Conservation (phyloP, 352 stramenopile species). For the Paralagenidium karlingii region DNA sequence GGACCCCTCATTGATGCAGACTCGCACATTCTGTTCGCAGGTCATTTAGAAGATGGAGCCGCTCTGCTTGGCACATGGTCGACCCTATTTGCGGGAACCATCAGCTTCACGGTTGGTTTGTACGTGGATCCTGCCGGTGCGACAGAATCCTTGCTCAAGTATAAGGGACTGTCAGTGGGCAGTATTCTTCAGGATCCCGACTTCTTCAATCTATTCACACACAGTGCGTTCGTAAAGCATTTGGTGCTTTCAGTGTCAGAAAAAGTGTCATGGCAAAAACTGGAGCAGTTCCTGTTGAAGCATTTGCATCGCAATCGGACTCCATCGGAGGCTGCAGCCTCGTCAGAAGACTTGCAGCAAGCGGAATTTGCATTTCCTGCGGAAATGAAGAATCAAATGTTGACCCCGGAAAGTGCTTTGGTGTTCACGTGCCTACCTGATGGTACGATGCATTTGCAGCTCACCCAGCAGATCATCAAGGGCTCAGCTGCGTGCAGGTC, state of each 20-base stretch:
- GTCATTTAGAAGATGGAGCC: slow-evolving; percentile 37
- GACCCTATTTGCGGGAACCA: background rate
- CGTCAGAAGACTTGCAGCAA: background rate
- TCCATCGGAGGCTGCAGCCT: background rate
- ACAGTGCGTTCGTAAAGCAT: slow-evolving; percentile 49
- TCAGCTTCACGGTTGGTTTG: slow-evolving; percentile 36
- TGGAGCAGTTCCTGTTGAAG: slow-evolving; percentile 17
- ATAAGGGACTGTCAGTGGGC: slow-evolving; percentile 65
- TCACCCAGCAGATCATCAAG: too few relatives aligned
- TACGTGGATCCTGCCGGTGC: slow-evolving; percentile 51
- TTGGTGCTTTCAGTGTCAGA: slow-evolving; percentile 50
- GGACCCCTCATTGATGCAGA: slow-evolving; percentile 51
- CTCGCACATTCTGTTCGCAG: slow-evolving; percentile 42
- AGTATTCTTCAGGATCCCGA: slow-evolving; percentile 67
- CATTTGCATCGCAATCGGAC: too few relatives aligned
- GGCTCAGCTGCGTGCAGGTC: too few relatives aligned
- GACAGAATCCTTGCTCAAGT: slow-evolving; percentile 59
- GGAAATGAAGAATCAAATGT: background rate
- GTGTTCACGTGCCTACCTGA: too few relatives aligned
- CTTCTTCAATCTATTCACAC: slow-evolving; percentile 56
- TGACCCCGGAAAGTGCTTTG: background rate
- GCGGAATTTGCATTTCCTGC: background rate
- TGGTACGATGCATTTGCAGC: too few relatives aligned
- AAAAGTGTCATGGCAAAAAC: slow-evolving; percentile 20
- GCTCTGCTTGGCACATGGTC: slow-evolving; percentile 57